phyloP scores from a whole-genome alignment of 2,329 filamentous ascomycete genomes.

The Emericellopsis atlantica region DNA sequence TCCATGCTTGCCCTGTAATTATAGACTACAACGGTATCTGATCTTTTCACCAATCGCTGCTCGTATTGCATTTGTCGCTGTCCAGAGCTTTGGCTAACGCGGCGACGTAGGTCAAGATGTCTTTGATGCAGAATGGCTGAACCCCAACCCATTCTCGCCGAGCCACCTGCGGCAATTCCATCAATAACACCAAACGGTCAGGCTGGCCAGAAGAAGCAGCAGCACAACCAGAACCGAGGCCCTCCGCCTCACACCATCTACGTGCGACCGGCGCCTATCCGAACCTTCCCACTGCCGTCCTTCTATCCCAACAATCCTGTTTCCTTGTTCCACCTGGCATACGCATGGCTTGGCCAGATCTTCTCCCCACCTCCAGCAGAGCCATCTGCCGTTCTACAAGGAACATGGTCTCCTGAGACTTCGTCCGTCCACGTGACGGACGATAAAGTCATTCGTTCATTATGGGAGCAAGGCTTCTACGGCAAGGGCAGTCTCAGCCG shows the following conservation, averaged over 20 bases:
- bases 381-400: conserved; percentile 51
- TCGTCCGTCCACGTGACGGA: conserved; percentile 78
- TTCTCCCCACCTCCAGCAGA: conserved; percentile 55
- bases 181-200: not conserved
- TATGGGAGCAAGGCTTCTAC: conserved; percentile 97
- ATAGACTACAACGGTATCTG: conserved; percentile 99
- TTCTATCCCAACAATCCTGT: conserved; percentile 90
- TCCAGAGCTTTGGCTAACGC: conserved; percentile 1
- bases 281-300: conserved; percentile 70
- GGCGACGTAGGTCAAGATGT: conserved; percentile 32
- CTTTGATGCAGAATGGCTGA: conserved; percentile 28
- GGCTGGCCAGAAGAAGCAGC: conserved; percentile 4
- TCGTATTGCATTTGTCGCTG: conserved; percentile 2
- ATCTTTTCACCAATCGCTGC: conserved; percentile 24
- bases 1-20: conserved; percentile 50
- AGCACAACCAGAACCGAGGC: conserved; percentile 16
- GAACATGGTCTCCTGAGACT: conserved; percentile 70
- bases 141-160: conserved; percentile 6
- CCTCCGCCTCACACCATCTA: conserved; percentile 61
- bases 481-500: conserved; percentile 88
- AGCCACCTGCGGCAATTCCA: not conserved
- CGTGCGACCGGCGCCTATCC: conserved; percentile 65
- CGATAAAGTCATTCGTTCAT: conserved; percentile 56
- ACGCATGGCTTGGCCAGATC: conserved; percentile 63
- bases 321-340: conserved; percentile 69